These are phyloP conservation scores for Blastocystis sp. DNA, from an alignment of 352 stramenopile species.

Conservation along the genomic window DNA sequence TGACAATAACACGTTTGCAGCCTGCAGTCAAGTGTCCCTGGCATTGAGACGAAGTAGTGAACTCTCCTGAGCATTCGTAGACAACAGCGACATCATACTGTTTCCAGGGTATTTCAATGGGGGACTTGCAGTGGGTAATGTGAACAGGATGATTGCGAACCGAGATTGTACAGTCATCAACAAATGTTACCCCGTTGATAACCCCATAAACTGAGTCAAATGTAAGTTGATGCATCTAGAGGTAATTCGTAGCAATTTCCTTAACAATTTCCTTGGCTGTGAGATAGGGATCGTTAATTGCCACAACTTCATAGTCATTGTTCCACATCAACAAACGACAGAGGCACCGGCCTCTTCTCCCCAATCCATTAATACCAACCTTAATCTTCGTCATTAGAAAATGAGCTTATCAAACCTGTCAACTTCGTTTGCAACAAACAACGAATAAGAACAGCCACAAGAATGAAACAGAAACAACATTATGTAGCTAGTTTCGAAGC, in stretches of 20 bases:
- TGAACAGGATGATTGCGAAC: background rate
- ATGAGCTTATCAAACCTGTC: background rate
- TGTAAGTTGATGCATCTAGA: background rate
- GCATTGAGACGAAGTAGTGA: background rate
- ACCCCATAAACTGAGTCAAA: background rate
- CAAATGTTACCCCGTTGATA: background rate
- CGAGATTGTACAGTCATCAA: background rate
- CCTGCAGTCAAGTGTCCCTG: background rate
- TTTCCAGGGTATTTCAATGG: background rate
- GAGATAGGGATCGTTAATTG: background rate
- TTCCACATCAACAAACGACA: background rate
- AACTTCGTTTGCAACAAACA: constrained; percentile 21
- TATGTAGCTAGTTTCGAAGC: constrained; percentile 47
- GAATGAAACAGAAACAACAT: background rate
- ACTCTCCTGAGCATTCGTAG: background rate
- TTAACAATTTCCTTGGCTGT: background rate
- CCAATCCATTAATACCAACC: background rate
- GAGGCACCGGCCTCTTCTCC: background rate
- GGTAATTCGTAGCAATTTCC: background rate
- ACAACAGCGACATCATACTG: background rate
- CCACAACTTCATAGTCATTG: background rate
- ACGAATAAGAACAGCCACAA: background rate
- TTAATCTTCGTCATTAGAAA: background rate
- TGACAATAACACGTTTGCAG: background rate
- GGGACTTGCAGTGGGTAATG: background rate